Evolutionary conservation across 345 rosid species (phyloP), one percentile per base, ranked within the genome.

Genomic region (Limnanthes douglasii): DNA sequence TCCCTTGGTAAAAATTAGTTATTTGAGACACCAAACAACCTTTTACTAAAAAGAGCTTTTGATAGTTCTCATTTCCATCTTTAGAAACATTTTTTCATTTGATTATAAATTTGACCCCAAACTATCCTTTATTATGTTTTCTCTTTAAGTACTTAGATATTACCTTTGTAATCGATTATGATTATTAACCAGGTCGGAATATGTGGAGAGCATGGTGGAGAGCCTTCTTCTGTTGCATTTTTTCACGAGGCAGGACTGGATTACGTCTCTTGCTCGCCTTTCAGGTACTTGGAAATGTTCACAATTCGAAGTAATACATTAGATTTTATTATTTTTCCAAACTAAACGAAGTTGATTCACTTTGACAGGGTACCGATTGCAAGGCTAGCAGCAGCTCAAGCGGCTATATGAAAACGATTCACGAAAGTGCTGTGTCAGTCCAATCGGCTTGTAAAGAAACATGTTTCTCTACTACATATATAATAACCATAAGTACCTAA

Each of bases 171-270:
- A 47, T 31, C 6, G 22, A 22, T 29, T 21, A 18, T 17, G 0
- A 0, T 21, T 15, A 26, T 11, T 5, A 21, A 54, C 50, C 63
- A 80, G 96, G 75, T 86, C 39, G 94, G 97, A 13, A 61, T 88
- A 24, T 88, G 95, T 31, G 95, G 95, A 45, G 97, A 88, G 76
- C 97, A 88, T 20, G 90, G 97, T 2, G 97, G 97, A 34, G 97
- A 88, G 52, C 93, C 97, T 21, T 65, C 86, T 1, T 83, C 95
- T n/a, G 93, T 88, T 0, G 86, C 70, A 17, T 83, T 88, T 68
- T 79, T 88, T 39, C 74, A 78, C 24, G 65, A 79, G 51, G 78
- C 56, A n/a, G 97, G 97, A 53, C 65, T 88, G 30, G 95, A 88
- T 53, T 83, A 88, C 31, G 95, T 88, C 41, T 88, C 97, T 5